These are phyloP conservation scores for Xerocomus nothofagi DNA, from an alignment of 1,284 basidiomycete genomes.

Conservation along the genomic window DNA sequence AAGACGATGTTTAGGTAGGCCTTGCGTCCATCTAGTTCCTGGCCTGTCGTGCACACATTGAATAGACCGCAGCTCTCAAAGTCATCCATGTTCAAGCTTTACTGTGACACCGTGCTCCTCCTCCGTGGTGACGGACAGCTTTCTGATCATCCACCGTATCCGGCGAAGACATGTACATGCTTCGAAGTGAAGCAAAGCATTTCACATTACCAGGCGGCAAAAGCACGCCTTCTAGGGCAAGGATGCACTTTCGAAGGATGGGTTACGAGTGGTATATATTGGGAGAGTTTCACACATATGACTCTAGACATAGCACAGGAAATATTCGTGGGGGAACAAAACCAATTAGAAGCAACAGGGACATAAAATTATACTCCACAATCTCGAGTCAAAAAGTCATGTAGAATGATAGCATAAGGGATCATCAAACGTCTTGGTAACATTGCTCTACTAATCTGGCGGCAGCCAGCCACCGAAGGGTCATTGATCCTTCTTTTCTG, in stretches of 20 bases:
- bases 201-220: slow-evolving; percentile 48
- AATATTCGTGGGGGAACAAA: not conserved
- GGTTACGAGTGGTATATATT: slow-evolving; percentile 51
- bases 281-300: slow-evolving; percentile 49
- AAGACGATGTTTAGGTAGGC: slow-evolving; percentile 61
- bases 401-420: slow-evolving; percentile 18
- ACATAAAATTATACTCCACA: slow-evolving; percentile 3
- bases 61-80: slow-evolving; percentile 53
- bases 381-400: slow-evolving; percentile 3
- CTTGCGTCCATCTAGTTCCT: not conserved
- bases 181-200: slow-evolving; percentile 39
- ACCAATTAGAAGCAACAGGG: not conserved
- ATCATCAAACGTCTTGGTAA: slow-evolving; percentile 15
- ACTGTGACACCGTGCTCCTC: slow-evolving; percentile 27
- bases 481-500: slow-evolving; percentile 31
- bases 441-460: slow-evolving; percentile 11
- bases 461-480: not conserved
- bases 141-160: slow-evolving; percentile 5
- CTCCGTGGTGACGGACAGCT: slow-evolving; percentile 13
- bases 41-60: slow-evolving; percentile 1
- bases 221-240: slow-evolving; percentile 43
- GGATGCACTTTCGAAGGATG: slow-evolving; percentile 57
- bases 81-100: slow-evolving; percentile 47
- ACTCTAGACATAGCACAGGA: slow-evolving; percentile 1
- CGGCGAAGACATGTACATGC: slow-evolving; percentile 34